These are phyloP conservation scores for Chaetoceros muelleri DNA, from an alignment of 108 stramenopile genomes.

Conservation along the genomic window DNA sequence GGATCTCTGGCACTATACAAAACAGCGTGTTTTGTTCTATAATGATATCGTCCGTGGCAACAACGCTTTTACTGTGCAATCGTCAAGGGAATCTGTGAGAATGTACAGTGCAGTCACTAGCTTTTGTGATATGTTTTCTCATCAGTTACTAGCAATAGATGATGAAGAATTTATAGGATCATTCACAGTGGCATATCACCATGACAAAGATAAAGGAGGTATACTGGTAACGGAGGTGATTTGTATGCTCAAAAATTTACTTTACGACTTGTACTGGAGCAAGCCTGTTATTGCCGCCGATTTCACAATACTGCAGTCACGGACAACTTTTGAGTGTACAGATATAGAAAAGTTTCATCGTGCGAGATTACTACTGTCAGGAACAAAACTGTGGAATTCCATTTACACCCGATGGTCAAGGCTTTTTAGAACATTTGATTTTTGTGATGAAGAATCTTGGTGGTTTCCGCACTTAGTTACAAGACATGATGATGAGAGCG, in stretches of 20 bases:
- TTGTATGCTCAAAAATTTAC: conserved; percentile 14
- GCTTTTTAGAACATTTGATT: conserved; percentile 34
- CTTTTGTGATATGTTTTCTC: conserved; percentile 72
- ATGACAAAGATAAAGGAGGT: not conserved
- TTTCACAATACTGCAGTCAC: conserved; percentile 7
- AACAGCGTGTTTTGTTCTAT: too few relatives aligned
- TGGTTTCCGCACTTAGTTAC: conserved; percentile 56
- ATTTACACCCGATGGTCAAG: conserved; percentile 80
- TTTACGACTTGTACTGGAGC: conserved; percentile 68
- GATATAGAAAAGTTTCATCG: conserved; percentile 8
- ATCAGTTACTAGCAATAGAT: conserved; percentile 56
- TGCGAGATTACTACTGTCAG: conserved; percentile 49
- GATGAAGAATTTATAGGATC: conserved; percentile 64
- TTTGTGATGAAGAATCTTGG: conserved; percentile 71
- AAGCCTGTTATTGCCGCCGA: conserved; percentile 47
- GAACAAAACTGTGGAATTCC: conserved; percentile 78
- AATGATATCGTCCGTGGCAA: too few relatives aligned
- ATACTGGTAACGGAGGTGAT: conserved; percentile 46
- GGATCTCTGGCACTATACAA: conserved; percentile 13
- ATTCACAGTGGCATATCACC: conserved; percentile 10
- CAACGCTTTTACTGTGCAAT: too few relatives aligned
- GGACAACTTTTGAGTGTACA: not conserved
- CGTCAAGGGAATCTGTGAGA: not conserved
- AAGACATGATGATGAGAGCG: conserved; percentile 28
- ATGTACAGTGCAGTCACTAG: conserved; percentile 16